phyloP scores from a whole-genome alignment of 176 grass and related monocot species.

The Musa itinerans region DNA sequence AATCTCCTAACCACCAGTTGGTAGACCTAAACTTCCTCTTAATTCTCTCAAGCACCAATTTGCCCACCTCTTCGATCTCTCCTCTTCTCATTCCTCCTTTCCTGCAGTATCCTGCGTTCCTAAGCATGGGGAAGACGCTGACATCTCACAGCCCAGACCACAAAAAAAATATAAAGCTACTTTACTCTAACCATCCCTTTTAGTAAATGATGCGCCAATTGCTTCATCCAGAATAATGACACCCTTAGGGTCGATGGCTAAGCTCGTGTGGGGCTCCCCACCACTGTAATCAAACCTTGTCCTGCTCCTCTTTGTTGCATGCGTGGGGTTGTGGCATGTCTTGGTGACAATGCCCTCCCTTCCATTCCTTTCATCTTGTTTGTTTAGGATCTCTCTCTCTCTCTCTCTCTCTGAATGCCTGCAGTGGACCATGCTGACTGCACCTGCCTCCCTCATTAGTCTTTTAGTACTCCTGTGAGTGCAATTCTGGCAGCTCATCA shows the following conservation, averaged over 20 bases:
- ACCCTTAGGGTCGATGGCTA: not conserved
- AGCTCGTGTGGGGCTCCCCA: not conserved
- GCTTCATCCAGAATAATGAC: not conserved
- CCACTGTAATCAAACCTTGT: not conserved
- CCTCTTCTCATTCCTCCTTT: not conserved
- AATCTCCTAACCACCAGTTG: slow-evolving; percentile 50
- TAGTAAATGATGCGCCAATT: not conserved
- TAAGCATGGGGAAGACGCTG: not conserved
- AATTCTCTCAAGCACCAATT: slow-evolving; percentile 9
- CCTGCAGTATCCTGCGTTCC: not conserved
- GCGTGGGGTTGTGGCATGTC: not conserved
- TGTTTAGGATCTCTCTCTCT: too few species aligned
- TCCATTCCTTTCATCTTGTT: too few species aligned
- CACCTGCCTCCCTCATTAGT: too few species aligned
- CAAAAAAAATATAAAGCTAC: not conserved
- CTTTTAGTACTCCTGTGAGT: too few species aligned
- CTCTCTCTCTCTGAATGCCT: too few species aligned
- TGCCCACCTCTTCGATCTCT: not conserved
- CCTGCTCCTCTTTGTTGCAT: not conserved
- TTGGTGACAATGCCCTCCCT: not conserved
- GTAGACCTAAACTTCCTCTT: slow-evolving; percentile 42
- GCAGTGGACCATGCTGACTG: too few species aligned
- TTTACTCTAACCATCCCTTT: not conserved
- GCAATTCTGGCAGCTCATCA: too few species aligned
- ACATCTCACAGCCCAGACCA: slow-evolving; percentile 1